These are phyloP conservation scores for Croton setiger DNA, from an alignment of 441 rosid species.

Conservation along the genomic window DNA sequence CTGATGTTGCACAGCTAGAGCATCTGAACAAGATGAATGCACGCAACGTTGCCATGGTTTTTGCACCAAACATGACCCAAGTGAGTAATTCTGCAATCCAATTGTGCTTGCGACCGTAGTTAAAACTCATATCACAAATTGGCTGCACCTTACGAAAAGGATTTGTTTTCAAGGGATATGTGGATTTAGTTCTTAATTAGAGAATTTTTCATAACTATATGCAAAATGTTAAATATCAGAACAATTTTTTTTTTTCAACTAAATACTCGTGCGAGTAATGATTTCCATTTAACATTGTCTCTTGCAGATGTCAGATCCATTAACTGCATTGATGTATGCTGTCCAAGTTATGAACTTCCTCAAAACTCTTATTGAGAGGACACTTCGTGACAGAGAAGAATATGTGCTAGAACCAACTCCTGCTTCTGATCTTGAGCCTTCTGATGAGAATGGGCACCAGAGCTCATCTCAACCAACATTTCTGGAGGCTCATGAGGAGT, in stretches of 20 bases:
- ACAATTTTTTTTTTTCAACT: constrained; percentile 22
- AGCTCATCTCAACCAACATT: constrained; percentile 40
- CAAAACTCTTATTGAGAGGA: constrained; percentile 56
- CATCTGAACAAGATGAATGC: constrained; percentile 86
- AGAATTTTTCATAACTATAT: not conserved
- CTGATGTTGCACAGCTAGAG: constrained; percentile 79
- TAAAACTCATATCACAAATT: not conserved
- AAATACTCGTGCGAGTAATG: constrained; percentile 1
- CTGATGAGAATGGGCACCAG: constrained; percentile 54
- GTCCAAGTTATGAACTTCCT: constrained; percentile 93
- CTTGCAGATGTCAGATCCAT: constrained; percentile 88
- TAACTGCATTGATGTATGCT: constrained; percentile 76
- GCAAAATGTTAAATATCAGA: not conserved
- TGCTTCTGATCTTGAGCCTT: constrained; percentile 36
- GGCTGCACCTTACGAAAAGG: not conserved
- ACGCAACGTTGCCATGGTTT: constrained; percentile 87
- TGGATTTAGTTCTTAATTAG: not conserved
- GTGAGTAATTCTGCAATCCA: constrained; percentile 29
- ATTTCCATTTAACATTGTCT: constrained; percentile 4
- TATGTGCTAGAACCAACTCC: constrained; percentile 40
- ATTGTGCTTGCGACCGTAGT: not conserved
- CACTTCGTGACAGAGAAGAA: constrained; percentile 54
- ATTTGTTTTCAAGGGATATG: not conserved
- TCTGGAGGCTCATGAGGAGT: constrained; percentile 35
- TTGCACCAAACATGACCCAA: constrained; percentile 96